Percentiles rank a stretch among this genome's conserved stretches.
phyloP scores from a whole-genome alignment of 306 rosid genomes.

The Lithocarpus polystachyus region DNA sequence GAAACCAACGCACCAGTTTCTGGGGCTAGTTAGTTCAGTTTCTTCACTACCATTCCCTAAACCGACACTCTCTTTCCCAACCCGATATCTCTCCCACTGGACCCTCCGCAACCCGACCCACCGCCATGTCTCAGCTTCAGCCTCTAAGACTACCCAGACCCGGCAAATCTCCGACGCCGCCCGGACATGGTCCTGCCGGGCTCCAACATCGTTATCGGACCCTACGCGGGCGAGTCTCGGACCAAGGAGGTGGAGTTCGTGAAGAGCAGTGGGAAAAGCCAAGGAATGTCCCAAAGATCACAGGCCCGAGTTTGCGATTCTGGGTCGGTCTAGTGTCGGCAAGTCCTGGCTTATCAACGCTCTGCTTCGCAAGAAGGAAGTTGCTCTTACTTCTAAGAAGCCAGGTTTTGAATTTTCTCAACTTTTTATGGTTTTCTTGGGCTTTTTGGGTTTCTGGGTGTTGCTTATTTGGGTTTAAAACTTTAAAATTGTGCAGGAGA shows the following conservation, averaged over 20 bases:
- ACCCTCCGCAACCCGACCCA: slow-evolving; percentile 19
- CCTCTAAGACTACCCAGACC: slow-evolving; percentile 33
- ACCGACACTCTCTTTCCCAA: slow-evolving; percentile 27
- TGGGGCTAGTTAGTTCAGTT: not conserved
- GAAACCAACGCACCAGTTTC: not conserved
- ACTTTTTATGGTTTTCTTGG: not conserved
- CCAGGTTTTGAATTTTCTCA: slow-evolving; percentile 47
- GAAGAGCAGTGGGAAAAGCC: slow-evolving; percentile 71
- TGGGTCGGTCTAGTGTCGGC: slow-evolving; percentile 94
- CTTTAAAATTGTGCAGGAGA: slow-evolving; percentile 50
- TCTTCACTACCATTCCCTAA: slow-evolving; percentile 4
- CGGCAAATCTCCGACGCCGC: slow-evolving; percentile 27
- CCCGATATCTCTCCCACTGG: slow-evolving; percentile 27
- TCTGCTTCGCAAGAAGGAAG: slow-evolving; percentile 79
- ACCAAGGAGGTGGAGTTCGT: slow-evolving; percentile 75
- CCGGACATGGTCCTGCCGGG: slow-evolving; percentile 63
- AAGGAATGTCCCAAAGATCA: slow-evolving; percentile 74
- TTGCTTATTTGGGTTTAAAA: not conserved
- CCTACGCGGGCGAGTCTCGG: slow-evolving; percentile 79
- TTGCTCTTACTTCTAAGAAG: slow-evolving; percentile 90
- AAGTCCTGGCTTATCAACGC: slow-evolving; percentile 90
- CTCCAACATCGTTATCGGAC: slow-evolving; percentile 81
- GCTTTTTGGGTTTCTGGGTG: not conserved
- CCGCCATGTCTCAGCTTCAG: slow-evolving; percentile 20
- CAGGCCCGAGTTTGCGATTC: slow-evolving; percentile 78